Conservation (phyloP, 345 rosid genomes). For the Eucalyptus leucophloia region DNA sequence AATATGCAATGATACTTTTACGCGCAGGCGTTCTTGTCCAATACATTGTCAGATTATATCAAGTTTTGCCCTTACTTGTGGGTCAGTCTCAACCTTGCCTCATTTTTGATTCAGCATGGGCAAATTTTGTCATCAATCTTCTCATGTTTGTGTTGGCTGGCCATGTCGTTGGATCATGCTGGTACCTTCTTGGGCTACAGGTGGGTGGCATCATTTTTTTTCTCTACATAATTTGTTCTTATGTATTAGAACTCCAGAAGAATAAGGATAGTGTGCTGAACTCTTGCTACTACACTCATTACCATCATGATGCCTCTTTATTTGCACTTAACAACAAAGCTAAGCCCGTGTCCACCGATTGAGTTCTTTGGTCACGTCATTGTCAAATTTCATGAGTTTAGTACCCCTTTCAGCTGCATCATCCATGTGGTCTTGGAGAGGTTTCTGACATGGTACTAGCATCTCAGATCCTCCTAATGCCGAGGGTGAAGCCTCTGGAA, state of each 20-base stretch:
- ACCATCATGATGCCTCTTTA: background rate
- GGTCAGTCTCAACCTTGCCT: too few species aligned
- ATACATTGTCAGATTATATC: too few species aligned
- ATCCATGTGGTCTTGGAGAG: background rate
- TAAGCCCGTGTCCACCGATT: background rate
- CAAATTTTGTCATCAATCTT: too few species aligned
- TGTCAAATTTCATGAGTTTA: background rate
- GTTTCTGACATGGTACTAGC: background rate
- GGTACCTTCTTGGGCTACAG: too few species aligned
- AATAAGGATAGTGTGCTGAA: background rate
- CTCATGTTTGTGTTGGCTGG: too few species aligned
- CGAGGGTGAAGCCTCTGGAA: background rate
- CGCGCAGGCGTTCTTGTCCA: too few species aligned
- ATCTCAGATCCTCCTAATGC: background rate
- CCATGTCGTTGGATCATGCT: too few species aligned
- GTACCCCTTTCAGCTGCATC: background rate
- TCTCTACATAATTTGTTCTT: background rate
- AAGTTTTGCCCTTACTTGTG: too few species aligned
- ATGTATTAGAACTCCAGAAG: background rate
- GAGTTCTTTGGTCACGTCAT: background rate
- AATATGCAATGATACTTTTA: constrained; percentile 9
- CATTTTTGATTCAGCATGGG: too few species aligned
- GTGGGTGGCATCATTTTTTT: background rate
- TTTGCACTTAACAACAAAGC: background rate
- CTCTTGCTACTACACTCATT: background rate